Base-by-base conservation (phyloP, 805 yeast species). In the Candida ortonii region DNA sequence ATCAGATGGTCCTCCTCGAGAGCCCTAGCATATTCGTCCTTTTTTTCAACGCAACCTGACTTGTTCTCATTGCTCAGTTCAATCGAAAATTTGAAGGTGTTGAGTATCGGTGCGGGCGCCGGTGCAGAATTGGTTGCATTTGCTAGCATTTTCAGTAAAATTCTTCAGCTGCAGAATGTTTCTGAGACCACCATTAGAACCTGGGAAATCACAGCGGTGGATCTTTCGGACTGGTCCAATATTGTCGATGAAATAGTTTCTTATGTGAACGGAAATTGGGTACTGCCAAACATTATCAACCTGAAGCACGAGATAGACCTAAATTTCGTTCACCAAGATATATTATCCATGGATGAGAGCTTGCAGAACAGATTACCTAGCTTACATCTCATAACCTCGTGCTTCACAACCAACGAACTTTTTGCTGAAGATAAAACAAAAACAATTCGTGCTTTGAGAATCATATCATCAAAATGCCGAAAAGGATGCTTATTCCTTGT, bases 101-200 rank as follows among this genome's bases (percentile, higher is more conserved):
- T 86, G 22, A 74, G 81, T 47, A 68, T 88, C 22, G 96, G 96
- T 13, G 96, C 94, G 16, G 96, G 96, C 22, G 96, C 96, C 0
- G 85, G 90, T 4, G 84, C 87, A 2, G 96, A 87, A 53, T 59
- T 86, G 16, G 76, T 78, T 20, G 84, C 76, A 0, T 51, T 85
- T 26, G 75, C 76, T 1, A 69, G 88, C 12, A 62, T 83, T 1
- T 79, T 77, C 42, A 64, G 70, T 30, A 47, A 66, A 28, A 47
- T 43, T 9, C 28, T 50, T 22, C 49, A 47, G 14, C 12, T 25
- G 12, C 42, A 42, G 15, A 18, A 39, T 2, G 18, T 50, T 5
- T n/a, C 32, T 8, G 31, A 34, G 10, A 20, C 25, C 6, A 11
- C 21, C n/a, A 24, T 25, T 10, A 33, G 27, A 7, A 18, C 30